Base-by-base conservation (phyloP, 306 rosid genomes). In the Neltuma alba region DNA sequence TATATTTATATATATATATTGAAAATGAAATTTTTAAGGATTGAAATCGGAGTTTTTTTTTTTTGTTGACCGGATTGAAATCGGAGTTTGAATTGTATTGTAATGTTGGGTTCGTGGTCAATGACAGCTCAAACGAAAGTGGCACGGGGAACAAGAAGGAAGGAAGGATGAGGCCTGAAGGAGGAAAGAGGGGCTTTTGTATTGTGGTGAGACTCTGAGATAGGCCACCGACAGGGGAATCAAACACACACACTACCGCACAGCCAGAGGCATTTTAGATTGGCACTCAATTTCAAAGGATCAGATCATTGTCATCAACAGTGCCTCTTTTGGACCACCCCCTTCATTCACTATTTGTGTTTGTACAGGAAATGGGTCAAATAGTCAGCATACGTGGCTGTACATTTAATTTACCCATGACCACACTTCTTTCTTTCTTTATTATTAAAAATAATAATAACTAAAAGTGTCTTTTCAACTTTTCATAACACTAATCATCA, bases 161-260 rank as follows among this genome's bases (percentile, higher is more conserved):
- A 42, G 66, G 72, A 79, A 33, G 36, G 36, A 33, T 33, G 36
- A 5, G 36, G 36, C 55, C n/a, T n/a, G n/a, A n/a, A n/a, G n/a
- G n/a, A 20, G 27, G 16, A 52, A 6, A n/a, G 27, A n/a, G n/a
- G n/a, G n/a, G n/a, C n/a, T n/a, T n/a, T n/a, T n/a, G n/a, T n/a
- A n/a, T n/a, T n/a, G n/a, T n/a, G n/a, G n/a, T n/a, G n/a, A n/a
- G n/a, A n/a, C n/a, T n/a, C n/a, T n/a, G n/a, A n/a, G 58, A 50
- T 4, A 40, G 10, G 20, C 58, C 80, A 83, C 83, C 83, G 86
- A 83, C 83, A 57, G 23, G 31, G 68, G 71, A 82, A 64, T 82
- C 36, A 15, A 15, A 63, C 63, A n/a, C n/a, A n/a, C n/a, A n/a
- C n/a, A n/a, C 50, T 8, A 52, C 25, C 7, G 10, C 58, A 52